phyloP scores from a whole-genome alignment of 345 rosid species.

The Citrus trifoliata region DNA sequence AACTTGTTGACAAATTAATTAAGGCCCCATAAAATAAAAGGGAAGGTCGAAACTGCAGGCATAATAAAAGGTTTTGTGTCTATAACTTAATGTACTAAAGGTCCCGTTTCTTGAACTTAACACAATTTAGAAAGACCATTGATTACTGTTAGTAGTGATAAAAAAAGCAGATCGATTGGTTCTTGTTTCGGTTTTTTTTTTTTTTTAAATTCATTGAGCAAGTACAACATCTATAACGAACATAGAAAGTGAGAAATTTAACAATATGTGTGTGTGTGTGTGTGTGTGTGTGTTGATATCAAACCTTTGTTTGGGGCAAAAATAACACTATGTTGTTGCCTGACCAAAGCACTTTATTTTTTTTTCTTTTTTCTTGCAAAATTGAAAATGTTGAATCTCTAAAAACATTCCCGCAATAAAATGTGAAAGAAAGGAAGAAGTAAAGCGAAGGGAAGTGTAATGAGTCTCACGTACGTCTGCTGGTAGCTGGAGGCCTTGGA shows the following conservation, averaged over 20 bases:
- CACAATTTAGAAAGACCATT: neutral
- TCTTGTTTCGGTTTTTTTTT: neutral
- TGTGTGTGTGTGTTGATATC: neutral
- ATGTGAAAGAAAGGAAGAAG: neutral
- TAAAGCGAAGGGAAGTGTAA: neutral
- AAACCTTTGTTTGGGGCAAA: neutral
- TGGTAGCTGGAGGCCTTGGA: slow-evolving; percentile 45
- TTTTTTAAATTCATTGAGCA: neutral
- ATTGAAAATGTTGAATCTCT: too few species aligned
- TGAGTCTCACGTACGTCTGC: slow-evolving; percentile 50
- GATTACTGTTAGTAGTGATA: neutral
- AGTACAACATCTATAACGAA: neutral
- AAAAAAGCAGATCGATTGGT: slow-evolving; percentile 12
- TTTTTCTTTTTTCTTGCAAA: too few species aligned
- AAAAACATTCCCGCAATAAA: too few species aligned
- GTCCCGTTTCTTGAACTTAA: neutral
- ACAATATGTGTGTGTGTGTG: neutral
- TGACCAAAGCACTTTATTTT: slow-evolving; percentile 3
- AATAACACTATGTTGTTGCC: too few species aligned
- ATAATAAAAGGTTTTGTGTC: neutral
- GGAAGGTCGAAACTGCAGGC: slow-evolving; percentile 17
- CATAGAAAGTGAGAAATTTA: neutral
- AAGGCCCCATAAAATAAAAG: slow-evolving; percentile 6
- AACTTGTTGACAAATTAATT: slow-evolving; percentile 10
- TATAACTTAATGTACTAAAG: neutral